Base-by-base conservation (phyloP, 345 rosid species). In the Garcia nutans region DNA sequence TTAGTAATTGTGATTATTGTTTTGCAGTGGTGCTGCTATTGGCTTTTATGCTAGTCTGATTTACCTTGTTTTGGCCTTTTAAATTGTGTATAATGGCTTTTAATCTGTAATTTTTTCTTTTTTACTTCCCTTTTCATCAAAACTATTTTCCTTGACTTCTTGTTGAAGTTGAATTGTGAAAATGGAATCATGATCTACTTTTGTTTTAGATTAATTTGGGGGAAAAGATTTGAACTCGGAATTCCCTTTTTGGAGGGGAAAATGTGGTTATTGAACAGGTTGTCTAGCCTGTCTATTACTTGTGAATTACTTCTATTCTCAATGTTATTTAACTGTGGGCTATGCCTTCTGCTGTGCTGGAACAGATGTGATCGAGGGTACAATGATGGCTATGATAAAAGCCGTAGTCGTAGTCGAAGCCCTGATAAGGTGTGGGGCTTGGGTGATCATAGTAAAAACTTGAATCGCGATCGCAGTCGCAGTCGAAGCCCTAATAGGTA, bases 401-500 rank as follows among this genome's bases (percentile, higher is more conserved):
- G 76, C 6, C 77, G 79, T 22, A 74, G 79, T 45, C 74, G 79
- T 41, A 89, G 87, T 76, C 83, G 76, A 49, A 86, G 89, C 68
- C 84, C 82, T 71, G 86, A 75, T 41, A 76, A 17, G 78, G 82
- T 81, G 58, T 42, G 87, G 52, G 71, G 81, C 74, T 84, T 87
- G 82, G 83, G 76, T 77, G 88, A 83, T 58, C 81, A 66, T 65
- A 71, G 73, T 54, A 78, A 68, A 81, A 75, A 60, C 59, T 72
- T 64, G 68, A 75, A 44, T 20, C 74, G 84, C 33, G 88, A 84
- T 37, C 84, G 82, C 37, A 87, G 87, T 6, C 79, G 80, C 9
- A 81, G 86, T 76, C 80, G 88, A 22, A 92, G 97, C 81, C 93
- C 96, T 0, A 91, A 86, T 63, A 85, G 88, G 74, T 80, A 65